Conservation (phyloP, 768 basidiomycete genomes). For the Coprinopsis sp. region DNA sequence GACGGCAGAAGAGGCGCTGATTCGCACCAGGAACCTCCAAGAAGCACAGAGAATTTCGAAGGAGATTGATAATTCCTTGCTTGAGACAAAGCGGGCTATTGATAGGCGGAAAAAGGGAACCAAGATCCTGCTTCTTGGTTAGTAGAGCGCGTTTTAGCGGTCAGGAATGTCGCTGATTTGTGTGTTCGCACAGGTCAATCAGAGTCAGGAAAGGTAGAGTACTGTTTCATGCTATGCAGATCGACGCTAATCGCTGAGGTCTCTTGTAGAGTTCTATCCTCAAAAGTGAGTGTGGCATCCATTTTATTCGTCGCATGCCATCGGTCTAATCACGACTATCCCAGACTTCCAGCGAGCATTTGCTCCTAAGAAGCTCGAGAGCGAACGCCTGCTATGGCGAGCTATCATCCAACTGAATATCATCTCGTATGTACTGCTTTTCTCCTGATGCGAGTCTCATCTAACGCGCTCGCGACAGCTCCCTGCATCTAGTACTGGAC, state of each 20-base stretch:
- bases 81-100: conserved; percentile 38
- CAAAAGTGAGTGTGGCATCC: conserved; percentile 32
- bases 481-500: conserved; percentile 54
- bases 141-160: conserved; percentile 6
- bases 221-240: neutral
- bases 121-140: conserved; percentile 55
- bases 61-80: conserved; percentile 46
- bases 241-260: neutral
- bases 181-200: conserved; percentile 41
- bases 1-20: conserved; percentile 29
- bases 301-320: neutral
- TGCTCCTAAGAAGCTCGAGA: conserved; percentile 55
- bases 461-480: conserved; percentile 28
- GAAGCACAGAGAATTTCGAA: conserved; percentile 41
- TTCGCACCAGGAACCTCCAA: conserved; percentile 30
- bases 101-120: conserved; percentile 48
- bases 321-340: neutral
- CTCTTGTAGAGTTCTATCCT: conserved; percentile 41
- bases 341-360: conserved; percentile 68
- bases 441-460: neutral
- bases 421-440: conserved; percentile 40
- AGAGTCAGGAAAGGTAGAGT: conserved; percentile 50
- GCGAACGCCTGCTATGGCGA: conserved; percentile 56
- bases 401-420: conserved; percentile 66
- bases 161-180: neutral